Evolutionary conservation across 139 green algal species (phyloP).

Genomic region (Coelastrella sp.): DNA sequence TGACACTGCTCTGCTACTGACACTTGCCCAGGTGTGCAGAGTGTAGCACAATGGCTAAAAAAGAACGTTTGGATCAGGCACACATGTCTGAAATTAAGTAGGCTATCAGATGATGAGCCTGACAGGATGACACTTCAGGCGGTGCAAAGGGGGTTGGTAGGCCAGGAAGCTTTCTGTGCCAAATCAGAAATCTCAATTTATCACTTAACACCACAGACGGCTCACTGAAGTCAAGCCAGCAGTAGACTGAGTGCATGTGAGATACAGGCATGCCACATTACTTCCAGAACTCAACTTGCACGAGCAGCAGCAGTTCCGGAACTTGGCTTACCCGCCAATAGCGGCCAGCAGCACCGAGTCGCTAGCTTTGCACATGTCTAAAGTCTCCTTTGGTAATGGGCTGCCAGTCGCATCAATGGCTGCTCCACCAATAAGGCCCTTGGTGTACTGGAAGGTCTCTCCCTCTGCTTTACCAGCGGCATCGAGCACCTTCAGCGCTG

Average conservation of each 20-base stretch:
- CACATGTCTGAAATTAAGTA: too few relatives aligned
- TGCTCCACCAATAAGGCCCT: constrained; percentile 92
- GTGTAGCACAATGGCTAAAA: too few relatives aligned
- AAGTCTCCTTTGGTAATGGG: constrained; percentile 90
- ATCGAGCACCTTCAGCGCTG: constrained; percentile 83
- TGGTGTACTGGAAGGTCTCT: constrained; percentile 85
- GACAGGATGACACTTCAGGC: too few relatives aligned
- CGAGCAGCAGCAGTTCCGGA: background rate
- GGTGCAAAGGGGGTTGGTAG: too few relatives aligned
- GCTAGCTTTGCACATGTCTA: constrained; percentile 83
- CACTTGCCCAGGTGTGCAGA: too few relatives aligned
- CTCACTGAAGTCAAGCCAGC: too few relatives aligned
- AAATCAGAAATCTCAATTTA: too few relatives aligned
- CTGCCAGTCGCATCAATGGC: constrained; percentile 93
- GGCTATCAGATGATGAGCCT: too few relatives aligned
- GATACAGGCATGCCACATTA: background rate
- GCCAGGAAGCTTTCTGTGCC: too few relatives aligned
- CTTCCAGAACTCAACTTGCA: background rate
- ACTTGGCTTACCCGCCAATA: constrained; percentile 80
- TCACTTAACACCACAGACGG: too few relatives aligned
- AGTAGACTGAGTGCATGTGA: background rate
- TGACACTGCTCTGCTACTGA: too few relatives aligned
- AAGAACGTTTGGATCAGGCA: too few relatives aligned
- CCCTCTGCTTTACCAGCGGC: constrained; percentile 75
- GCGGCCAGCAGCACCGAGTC: constrained; percentile 95